A percentile compares a stretch with the other conserved stretches of the same genome.
These are phyloP conservation scores for Eimeria praecox DNA, from an alignment of 169 alveolate species.

Conservation along the genomic window DNA sequence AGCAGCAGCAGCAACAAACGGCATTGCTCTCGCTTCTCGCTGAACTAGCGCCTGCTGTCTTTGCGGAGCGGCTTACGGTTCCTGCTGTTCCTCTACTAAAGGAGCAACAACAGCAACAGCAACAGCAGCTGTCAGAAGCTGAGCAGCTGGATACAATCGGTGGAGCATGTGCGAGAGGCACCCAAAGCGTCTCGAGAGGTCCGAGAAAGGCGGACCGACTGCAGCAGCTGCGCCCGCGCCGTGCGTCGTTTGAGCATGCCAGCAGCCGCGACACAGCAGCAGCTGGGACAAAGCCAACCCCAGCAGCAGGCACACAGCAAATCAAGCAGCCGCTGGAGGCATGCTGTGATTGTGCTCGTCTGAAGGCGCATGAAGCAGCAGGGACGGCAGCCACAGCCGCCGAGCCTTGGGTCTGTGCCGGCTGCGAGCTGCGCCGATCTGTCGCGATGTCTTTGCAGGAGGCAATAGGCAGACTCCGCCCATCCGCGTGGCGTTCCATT, in stretches of 20 bases:
- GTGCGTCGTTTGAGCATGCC: neutral
- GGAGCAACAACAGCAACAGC: constrained; percentile 41
- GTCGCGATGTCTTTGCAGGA: constrained; percentile 44
- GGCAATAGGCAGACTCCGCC: constrained; percentile 64
- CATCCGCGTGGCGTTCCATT: constrained; percentile 61
- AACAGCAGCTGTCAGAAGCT: constrained; percentile 5
- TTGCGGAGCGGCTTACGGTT: constrained; percentile 55
- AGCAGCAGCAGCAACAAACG: constrained; percentile 64
- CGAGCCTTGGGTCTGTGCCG: constrained; percentile 52
- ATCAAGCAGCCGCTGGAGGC: neutral
- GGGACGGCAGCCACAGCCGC: constrained; percentile 36
- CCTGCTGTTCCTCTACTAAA: constrained; percentile 29
- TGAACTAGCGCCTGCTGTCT: constrained; percentile 63
- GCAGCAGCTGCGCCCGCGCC: constrained; percentile 27
- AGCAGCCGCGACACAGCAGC: constrained; percentile 22
- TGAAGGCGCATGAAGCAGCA: neutral
- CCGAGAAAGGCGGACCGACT: neutral
- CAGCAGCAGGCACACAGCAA: neutral
- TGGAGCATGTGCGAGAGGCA: neutral
- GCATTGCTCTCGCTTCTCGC: constrained; percentile 61
- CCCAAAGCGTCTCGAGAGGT: neutral
- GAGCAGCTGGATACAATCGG: neutral
- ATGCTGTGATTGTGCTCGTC: constrained; percentile 37
- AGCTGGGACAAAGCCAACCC: neutral
- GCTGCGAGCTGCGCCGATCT: constrained; percentile 72